phyloP scores from a whole-genome alignment of 352 stramenopile species.

The Phytophthora ramorum region DNA sequence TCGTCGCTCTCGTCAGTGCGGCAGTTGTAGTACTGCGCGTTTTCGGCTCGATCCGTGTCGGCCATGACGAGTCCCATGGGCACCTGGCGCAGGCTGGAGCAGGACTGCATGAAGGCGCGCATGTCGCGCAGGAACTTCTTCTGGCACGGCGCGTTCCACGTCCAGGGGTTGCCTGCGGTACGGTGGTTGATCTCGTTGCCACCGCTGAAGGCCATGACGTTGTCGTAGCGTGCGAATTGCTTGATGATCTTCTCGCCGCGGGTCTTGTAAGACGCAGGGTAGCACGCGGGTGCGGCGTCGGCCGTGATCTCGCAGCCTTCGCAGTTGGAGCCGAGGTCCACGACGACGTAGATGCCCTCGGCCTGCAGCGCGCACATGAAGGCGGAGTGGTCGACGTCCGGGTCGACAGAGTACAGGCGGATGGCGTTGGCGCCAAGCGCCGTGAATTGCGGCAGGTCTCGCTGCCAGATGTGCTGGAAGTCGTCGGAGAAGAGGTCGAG shows the following conservation, averaged over 20 bases:
- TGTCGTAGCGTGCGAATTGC: slow-evolving; percentile 85
- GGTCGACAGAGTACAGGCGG: slow-evolving; percentile 85
- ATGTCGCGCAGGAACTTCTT: slow-evolving; percentile 92
- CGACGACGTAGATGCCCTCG: slow-evolving; percentile 80
- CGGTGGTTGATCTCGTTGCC: slow-evolving; percentile 89
- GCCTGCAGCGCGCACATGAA: slow-evolving; percentile 88
- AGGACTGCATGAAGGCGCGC: slow-evolving; percentile 71
- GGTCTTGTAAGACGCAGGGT: slow-evolving; percentile 71
- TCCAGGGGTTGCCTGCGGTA: slow-evolving; percentile 44
- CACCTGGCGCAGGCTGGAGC: slow-evolving; percentile 64
- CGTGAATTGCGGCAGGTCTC: slow-evolving; percentile 73
- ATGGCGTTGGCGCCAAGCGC: slow-evolving; percentile 79
- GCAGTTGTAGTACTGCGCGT: slow-evolving; percentile 89
- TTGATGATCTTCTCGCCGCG: slow-evolving; percentile 84
- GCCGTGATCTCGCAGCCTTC: slow-evolving; percentile 69
- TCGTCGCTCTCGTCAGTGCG: slow-evolving; percentile 59
- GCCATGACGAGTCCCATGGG: slow-evolving; percentile 81
- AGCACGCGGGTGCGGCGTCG: slow-evolving; percentile 58
- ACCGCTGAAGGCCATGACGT: slow-evolving; percentile 78
- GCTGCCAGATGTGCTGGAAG: slow-evolving; percentile 68
- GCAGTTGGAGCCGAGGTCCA: slow-evolving; percentile 72
- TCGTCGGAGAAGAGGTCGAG: slow-evolving; percentile 86
- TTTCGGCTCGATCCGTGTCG: slow-evolving; percentile 63
- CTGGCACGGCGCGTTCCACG: slow-evolving; percentile 82
- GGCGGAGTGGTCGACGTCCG: slow-evolving; percentile 65